These are phyloP conservation scores for Biscogniauxia marginata DNA, from an alignment of 2,329 filamentous ascomycete genomes.

Conservation along the genomic window DNA sequence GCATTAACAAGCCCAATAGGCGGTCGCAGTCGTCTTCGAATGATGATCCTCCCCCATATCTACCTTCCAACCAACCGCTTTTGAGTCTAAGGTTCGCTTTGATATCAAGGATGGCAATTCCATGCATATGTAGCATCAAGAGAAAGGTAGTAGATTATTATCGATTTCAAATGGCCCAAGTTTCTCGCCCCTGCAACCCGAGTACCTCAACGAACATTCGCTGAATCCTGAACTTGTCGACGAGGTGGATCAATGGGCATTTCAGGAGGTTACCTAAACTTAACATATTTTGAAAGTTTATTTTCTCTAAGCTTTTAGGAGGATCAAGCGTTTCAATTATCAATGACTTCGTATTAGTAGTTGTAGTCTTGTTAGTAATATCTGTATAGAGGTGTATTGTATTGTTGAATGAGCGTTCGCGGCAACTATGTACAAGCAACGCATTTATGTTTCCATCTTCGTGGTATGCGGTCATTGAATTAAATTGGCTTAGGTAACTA, in stretches of 20 bases:
- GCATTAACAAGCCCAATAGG: conserved; percentile 35
- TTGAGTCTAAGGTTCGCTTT: background rate
- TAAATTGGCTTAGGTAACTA: background rate
- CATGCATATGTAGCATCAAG: background rate
- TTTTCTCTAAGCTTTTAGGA: conserved; percentile 7
- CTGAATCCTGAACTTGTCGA: conserved; percentile 29
- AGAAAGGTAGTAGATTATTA: background rate
- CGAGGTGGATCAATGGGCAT: conserved; percentile 39
- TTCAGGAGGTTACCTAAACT: conserved; percentile 42
- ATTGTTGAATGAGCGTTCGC: conserved; percentile 1
- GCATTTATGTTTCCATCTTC: background rate
- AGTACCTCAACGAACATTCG: conserved; percentile 20
- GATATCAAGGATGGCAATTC: background rate
- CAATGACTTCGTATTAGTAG: background rate
- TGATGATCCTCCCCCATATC: background rate
- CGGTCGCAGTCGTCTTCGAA: background rate
- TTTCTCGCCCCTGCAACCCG: conserved; percentile 25
- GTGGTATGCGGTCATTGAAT: background rate
- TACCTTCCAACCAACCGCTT: background rate
- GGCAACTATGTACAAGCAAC: conserved; percentile 19
- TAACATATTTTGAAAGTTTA: conserved; percentile 27
- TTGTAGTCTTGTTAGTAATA: background rate
- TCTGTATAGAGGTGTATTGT: conserved; percentile 10
- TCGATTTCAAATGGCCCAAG: background rate
- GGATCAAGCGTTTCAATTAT: background rate